These are phyloP conservation scores for Terana coerulea DNA, from an alignment of 768 basidiomycete genomes.

Conservation along the genomic window DNA sequence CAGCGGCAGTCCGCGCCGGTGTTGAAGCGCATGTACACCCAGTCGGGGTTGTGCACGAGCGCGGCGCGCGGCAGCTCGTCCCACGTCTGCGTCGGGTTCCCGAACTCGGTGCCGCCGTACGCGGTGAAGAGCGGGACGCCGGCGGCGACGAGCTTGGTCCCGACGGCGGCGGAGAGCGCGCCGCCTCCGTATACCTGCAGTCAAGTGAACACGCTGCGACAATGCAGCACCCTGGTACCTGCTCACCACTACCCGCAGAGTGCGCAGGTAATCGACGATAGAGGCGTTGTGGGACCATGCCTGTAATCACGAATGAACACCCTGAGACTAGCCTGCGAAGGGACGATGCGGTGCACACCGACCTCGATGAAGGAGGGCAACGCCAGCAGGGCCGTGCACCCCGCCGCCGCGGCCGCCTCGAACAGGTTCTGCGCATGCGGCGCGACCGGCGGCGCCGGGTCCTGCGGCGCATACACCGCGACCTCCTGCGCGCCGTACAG, in stretches of 20 bases:
- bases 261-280: slow-evolving; percentile 9
- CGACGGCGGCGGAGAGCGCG: slow-evolving; percentile 9
- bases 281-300: slow-evolving; percentile 15
- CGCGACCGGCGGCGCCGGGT: slow-evolving; percentile 12
- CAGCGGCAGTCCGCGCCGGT: background rate
- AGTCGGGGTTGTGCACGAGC: slow-evolving; percentile 5
- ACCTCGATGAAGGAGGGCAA: slow-evolving; percentile 19
- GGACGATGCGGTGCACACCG: background rate
- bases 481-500: slow-evolving; percentile 3
- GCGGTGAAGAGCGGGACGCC: slow-evolving; percentile 10
- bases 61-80: background rate
- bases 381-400: slow-evolving; percentile 2
- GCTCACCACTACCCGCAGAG: background rate
- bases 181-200: slow-evolving; percentile 13
- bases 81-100: slow-evolving; percentile 4
- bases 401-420: background rate
- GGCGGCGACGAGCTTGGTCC: slow-evolving; percentile 7
- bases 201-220: background rate
- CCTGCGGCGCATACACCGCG: slow-evolving; percentile 6
- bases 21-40: slow-evolving; percentile 1
- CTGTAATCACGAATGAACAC: background rate
- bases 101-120: slow-evolving; percentile 16
- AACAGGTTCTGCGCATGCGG: slow-evolving; percentile 14
- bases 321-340: background rate
- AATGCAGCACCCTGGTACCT: slow-evolving; percentile 3